A percentile compares a stretch with the other conserved stretches of the same genome.
Evolutionary conservation across 352 stramenopile species (phyloP).

Genomic region (Globisporangium spinosum): DNA sequence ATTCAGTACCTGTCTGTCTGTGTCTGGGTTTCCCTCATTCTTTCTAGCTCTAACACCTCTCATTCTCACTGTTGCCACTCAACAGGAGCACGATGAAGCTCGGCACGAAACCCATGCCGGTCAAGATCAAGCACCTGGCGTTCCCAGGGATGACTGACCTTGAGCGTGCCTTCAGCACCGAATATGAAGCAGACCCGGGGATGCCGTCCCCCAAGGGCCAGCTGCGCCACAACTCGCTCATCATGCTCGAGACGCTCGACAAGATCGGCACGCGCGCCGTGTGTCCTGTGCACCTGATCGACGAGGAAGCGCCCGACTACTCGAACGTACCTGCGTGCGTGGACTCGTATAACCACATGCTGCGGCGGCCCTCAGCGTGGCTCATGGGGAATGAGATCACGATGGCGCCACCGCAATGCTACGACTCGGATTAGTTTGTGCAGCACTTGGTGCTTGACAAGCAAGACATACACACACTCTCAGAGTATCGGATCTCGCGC

Average conservation of each 20-base stretch:
- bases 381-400: conserved; percentile 21
- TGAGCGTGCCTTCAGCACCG: conserved; percentile 16
- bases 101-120: conserved; percentile 47
- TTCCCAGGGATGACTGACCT: conserved; percentile 36
- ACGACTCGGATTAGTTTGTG: conserved; percentile 6
- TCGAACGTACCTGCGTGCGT: conserved; percentile 48
- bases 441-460: neutral
- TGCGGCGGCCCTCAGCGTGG: conserved; percentile 52
- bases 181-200: conserved; percentile 35
- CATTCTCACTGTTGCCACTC: neutral
- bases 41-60: neutral
- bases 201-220: conserved; percentile 57
- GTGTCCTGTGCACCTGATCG: conserved; percentile 63
- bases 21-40: neutral
- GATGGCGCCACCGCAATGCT: neutral
- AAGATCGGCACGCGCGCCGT: conserved; percentile 71
- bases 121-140: conserved; percentile 41
- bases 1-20: neutral
- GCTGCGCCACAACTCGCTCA: conserved; percentile 43
- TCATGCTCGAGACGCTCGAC: conserved; percentile 68
- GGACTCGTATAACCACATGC: conserved; percentile 58
- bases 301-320: conserved; percentile 52
- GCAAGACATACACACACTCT: neutral
- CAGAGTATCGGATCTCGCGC: neutral
- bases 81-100: conserved; percentile 73